phyloP scores from a whole-genome alignment of 495 filamentous ascomycete species.

The Emericellopsis terricola region DNA sequence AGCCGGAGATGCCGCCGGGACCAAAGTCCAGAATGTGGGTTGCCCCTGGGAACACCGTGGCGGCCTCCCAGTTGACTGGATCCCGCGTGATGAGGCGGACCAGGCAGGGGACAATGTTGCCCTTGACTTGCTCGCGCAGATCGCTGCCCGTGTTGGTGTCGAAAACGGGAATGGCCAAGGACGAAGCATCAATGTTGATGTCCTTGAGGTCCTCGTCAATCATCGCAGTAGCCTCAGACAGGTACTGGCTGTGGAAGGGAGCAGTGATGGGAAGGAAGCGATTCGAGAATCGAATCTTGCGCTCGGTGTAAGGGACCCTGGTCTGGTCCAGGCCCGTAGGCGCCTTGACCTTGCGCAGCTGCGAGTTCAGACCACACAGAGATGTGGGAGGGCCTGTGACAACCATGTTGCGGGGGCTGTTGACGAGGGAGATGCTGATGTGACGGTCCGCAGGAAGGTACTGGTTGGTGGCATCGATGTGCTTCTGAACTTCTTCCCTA shows the following conservation, averaged over 20 bases:
- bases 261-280: constrained; percentile 94
- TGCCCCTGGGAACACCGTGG: constrained; percentile 71
- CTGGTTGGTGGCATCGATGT: constrained; percentile 89
- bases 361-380: constrained; percentile 85
- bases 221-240: constrained; percentile 57
- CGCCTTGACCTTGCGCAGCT: constrained; percentile 88
- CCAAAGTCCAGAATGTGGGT: constrained; percentile 95
- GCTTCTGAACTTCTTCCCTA: constrained; percentile 67
- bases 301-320: constrained; percentile 79
- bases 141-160: constrained; percentile 77
- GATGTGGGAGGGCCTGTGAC: constrained; percentile 93
- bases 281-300: constrained; percentile 92
- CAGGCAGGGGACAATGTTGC: constrained; percentile 58
- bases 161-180: constrained; percentile 66
- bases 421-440: constrained; percentile 86
- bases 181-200: constrained; percentile 46
- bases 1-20: constrained; percentile 86
- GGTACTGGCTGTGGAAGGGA: constrained; percentile 92
- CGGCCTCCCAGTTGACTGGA: constrained; percentile 84
- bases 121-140: constrained; percentile 39
- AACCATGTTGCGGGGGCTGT: constrained; percentile 92
- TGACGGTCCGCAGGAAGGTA: constrained; percentile 84
- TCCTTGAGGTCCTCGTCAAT: constrained; percentile 78
- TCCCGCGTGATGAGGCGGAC: constrained; percentile 88
- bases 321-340: constrained; percentile 93